These are phyloP conservation scores for Aphanomyces cochlioides DNA, from an alignment of 352 stramenopile genomes.

Conservation along the genomic window DNA sequence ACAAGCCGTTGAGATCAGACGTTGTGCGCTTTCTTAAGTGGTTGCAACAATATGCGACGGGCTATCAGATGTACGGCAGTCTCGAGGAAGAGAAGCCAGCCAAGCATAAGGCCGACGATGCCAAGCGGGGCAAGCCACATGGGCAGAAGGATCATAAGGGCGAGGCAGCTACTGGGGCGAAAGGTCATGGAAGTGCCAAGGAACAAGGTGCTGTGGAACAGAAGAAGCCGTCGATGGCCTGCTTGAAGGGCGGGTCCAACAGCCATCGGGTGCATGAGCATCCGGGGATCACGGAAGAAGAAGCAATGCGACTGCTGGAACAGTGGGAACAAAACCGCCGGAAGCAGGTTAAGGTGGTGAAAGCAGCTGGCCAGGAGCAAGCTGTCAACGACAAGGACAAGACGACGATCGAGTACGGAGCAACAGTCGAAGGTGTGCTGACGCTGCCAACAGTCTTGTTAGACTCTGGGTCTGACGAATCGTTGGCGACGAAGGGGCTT, in stretches of 20 bases:
- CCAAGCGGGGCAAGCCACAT: no score
- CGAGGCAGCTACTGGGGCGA: no score
- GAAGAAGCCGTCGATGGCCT: conserved; percentile 1
- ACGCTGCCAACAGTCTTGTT: background rate
- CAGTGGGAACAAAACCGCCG: background rate
- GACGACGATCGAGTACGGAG: background rate
- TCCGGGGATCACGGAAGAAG: background rate
- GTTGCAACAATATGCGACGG: conserved; percentile 5
- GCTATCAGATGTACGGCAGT: conserved; percentile 15
- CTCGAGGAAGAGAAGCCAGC: conserved; percentile 17
- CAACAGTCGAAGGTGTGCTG: background rate
- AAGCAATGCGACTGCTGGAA: background rate
- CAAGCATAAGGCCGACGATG: no score
- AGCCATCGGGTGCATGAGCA: no score
- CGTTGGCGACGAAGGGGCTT: background rate
- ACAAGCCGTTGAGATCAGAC: conserved; percentile 17
- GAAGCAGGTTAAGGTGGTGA: background rate
- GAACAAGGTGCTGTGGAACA: background rate
- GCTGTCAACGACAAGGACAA: no score
- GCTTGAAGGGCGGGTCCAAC: conserved; percentile 14
- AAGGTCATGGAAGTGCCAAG: conserved; percentile 1
- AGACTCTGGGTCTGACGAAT: background rate
- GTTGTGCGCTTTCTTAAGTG: conserved; percentile 19
- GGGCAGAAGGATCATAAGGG: no score
- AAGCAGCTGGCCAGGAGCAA: background rate